Evolutionary conservation across 2,329 filamentous ascomycete genomes (phyloP).

Genomic region (Ustilaginoidea virens): DNA sequence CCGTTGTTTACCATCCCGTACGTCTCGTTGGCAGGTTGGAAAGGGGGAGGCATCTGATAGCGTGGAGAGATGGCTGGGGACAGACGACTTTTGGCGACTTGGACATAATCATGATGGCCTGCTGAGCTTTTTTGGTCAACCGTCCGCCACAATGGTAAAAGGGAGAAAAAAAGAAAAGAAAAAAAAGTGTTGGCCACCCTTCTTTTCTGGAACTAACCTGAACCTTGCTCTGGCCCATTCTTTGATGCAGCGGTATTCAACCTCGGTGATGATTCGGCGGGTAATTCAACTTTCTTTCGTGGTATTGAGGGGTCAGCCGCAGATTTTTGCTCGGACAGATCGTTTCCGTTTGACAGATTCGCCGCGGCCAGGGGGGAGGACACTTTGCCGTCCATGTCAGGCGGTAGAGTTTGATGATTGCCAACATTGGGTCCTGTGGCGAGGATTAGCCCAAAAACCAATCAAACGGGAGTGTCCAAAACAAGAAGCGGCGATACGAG

Average conservation of each 20-base stretch:
- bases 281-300: constrained; percentile 2
- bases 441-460: too few relatives aligned
- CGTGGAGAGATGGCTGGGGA: constrained; percentile 17
- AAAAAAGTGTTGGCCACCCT: constrained; percentile 5
- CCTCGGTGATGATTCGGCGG: constrained; percentile 3
- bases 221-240: constrained; percentile 4
- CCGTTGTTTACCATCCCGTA: constrained; percentile 16
- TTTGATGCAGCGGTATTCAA: constrained; percentile 3
- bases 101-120: constrained; percentile 5
- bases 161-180: too few relatives aligned
- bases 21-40: constrained; percentile 20
- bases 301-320: constrained; percentile 1
- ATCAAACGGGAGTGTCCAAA: too few relatives aligned
- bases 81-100: constrained; percentile 11
- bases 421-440: too few relatives aligned
- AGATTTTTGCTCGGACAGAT: constrained; percentile 1
- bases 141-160: too few relatives aligned
- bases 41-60: constrained; percentile 29
- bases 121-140: too few relatives aligned
- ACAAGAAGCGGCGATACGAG: too few relatives aligned
- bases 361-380: not conserved
- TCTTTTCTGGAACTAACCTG: constrained; percentile 4
- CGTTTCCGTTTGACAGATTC: not conserved
- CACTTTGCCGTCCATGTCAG: not conserved
- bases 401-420: not conserved